A percentile compares a stretch with the other conserved stretches of the same genome.
Evolutionary conservation across 805 yeast species (phyloP).

Genomic region (Pichia occidentalis): DNA sequence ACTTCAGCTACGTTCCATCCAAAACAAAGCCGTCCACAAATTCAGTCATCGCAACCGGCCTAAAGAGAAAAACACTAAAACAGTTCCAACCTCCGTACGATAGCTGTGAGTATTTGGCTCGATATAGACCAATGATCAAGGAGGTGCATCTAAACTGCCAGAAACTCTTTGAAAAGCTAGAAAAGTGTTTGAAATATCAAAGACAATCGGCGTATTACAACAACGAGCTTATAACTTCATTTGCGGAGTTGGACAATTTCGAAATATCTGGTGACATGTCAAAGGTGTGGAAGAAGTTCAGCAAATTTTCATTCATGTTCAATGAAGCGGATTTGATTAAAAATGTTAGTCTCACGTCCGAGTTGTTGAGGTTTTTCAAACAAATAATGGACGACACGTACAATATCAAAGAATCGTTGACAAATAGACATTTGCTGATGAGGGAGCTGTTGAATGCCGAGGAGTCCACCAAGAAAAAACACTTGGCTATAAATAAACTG

Average conservation of each 20-base stretch:
- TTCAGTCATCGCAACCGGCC: constrained; percentile 67
- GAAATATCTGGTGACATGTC: constrained; percentile 64
- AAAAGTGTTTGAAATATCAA: constrained; percentile 51
- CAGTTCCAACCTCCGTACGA: constrained; percentile 91
- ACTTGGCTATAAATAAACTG: constrained; percentile 62
- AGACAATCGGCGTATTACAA: constrained; percentile 42
- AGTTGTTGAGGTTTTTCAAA: constrained; percentile 68
- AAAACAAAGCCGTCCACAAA: constrained; percentile 34
- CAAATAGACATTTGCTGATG: constrained; percentile 89
- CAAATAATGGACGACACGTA: constrained; percentile 68
- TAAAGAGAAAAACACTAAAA: constrained; percentile 82
- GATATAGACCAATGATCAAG: constrained; percentile 82
- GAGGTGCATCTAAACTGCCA: constrained; percentile 55
- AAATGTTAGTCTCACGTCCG: constrained; percentile 65
- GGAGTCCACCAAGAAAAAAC: constrained; percentile 60
- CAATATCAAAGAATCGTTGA: constrained; percentile 84
- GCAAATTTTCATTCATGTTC: constrained; percentile 58
- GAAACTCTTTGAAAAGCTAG: constrained; percentile 45
- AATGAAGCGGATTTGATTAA: constrained; percentile 74
- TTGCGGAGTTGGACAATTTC: constrained; percentile 35
- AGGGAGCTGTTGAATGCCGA: constrained; percentile 80
- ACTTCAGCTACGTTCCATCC: constrained; percentile 33
- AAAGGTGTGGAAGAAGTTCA: constrained; percentile 69
- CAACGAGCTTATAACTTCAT: constrained; percentile 40
- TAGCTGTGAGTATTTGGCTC: constrained; percentile 71